Conservation (phyloP, 768 basidiomycete genomes). For the Podaxis sp. region DNA sequence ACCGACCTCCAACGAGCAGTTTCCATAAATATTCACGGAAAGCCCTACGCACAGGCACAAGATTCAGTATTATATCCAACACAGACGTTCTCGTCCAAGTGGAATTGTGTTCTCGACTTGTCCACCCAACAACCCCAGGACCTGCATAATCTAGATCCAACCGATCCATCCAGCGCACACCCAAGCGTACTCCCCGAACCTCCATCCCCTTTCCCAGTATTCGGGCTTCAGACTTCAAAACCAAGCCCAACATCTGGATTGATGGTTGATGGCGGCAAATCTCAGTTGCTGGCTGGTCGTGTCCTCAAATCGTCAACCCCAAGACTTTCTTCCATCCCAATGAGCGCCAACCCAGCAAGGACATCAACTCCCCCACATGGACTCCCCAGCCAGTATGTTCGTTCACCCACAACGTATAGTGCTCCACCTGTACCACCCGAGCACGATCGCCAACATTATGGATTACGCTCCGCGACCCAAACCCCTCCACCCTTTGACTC, state of each 20-base stretch:
- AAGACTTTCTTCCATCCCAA: constrained; percentile 15
- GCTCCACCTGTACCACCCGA: constrained; percentile 33
- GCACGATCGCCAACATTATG: constrained; percentile 18
- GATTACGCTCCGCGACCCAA: constrained; percentile 15
- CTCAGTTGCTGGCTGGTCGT: constrained; percentile 6
- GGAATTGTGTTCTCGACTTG: constrained; percentile 92
- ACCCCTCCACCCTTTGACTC: constrained; percentile 19
- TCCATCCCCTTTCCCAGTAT: constrained; percentile 73
- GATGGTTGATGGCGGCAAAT: neutral
- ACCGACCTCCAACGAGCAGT: constrained; percentile 72
- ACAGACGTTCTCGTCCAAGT: constrained; percentile 73
- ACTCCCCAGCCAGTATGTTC: constrained; percentile 31
- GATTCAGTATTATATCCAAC: constrained; percentile 55
- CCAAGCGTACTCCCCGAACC: constrained; percentile 66
- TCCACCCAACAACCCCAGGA: constrained; percentile 33
- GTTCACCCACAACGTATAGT: constrained; percentile 55
- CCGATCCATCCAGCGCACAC: constrained; percentile 29
- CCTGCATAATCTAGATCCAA: constrained; percentile 29
- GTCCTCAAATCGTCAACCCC: constrained; percentile 3
- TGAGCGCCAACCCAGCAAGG: constrained; percentile 18
- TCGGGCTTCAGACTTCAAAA: constrained; percentile 21
- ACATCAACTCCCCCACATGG: constrained; percentile 1
- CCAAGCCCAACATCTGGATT: neutral
- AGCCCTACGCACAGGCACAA: constrained; percentile 49
- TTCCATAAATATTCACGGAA: constrained; percentile 74